Evolutionary conservation across 2,329 filamentous ascomycete species (phyloP).

Genomic region (Cladophialophora carrionii): DNA sequence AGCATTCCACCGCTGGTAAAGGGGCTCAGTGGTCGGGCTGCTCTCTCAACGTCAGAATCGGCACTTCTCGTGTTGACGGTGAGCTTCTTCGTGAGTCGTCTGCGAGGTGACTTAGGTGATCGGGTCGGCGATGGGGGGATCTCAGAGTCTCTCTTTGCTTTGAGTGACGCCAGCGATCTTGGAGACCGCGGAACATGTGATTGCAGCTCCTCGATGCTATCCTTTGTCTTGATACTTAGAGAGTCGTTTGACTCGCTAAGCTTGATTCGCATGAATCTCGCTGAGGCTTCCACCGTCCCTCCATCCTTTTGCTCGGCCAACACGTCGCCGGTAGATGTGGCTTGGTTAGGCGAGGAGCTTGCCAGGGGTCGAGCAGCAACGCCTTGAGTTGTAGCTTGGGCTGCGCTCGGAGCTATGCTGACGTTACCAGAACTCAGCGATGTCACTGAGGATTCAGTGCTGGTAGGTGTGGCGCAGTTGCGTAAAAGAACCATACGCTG

Average conservation of each 20-base stretch:
- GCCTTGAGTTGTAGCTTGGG: not conserved
- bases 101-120: slow-evolving; percentile 21
- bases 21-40: slow-evolving; percentile 33
- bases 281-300: slow-evolving; percentile 1
- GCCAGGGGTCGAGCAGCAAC: not conserved
- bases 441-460: slow-evolving; percentile 14
- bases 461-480: slow-evolving; percentile 6
- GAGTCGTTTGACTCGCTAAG: slow-evolving; percentile 27
- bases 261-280: not conserved
- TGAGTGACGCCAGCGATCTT: slow-evolving; percentile 15
- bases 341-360: not conserved
- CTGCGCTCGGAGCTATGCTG: not conserved
- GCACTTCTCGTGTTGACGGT: slow-evolving; percentile 31
- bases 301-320: not conserved
- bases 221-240: slow-evolving; percentile 33
- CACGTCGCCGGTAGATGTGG: not conserved
- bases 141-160: slow-evolving; percentile 15
- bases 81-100: slow-evolving; percentile 30
- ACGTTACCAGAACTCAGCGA: slow-evolving; percentile 17
- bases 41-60: slow-evolving; percentile 28
- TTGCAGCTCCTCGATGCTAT: slow-evolving; percentile 34
- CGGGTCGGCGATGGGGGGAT: slow-evolving; percentile 25
- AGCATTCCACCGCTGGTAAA: slow-evolving; percentile 36
- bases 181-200: slow-evolving; percentile 32
- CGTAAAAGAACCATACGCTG: slow-evolving; percentile 8